phyloP scores from a whole-genome alignment of 2,329 filamentous ascomycete genomes.

The Neophaeococcomyces aloes region DNA sequence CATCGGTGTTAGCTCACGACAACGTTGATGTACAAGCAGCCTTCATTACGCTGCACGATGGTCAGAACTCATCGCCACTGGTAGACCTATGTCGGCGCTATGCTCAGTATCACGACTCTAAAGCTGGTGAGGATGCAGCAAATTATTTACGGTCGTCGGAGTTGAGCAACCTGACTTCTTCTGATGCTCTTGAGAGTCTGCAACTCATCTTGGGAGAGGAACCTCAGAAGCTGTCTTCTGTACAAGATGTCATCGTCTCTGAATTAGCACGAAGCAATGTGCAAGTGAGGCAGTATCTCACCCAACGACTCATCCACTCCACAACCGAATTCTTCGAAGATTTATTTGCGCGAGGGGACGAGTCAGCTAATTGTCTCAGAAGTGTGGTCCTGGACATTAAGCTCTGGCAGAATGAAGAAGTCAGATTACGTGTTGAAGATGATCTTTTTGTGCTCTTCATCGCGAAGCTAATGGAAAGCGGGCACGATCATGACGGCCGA shows the following conservation, averaged over 20 bases:
- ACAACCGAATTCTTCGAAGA: slow-evolving; percentile 40
- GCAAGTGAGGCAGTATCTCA: slow-evolving; percentile 35
- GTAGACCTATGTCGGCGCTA: slow-evolving; percentile 36
- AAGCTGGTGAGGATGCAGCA: slow-evolving; percentile 35
- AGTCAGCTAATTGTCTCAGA: slow-evolving; percentile 37
- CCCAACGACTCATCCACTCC: slow-evolving; percentile 32
- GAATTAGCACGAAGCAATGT: slow-evolving; percentile 35
- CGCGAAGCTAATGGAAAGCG: slow-evolving; percentile 81
- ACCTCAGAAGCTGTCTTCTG: slow-evolving; percentile 27
- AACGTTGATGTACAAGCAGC: slow-evolving; percentile 36
- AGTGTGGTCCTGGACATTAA: slow-evolving; percentile 36
- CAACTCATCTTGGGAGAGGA: slow-evolving; percentile 33
- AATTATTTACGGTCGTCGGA: slow-evolving; percentile 34
- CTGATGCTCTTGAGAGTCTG: slow-evolving; percentile 33
- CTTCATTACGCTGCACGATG: slow-evolving; percentile 35
- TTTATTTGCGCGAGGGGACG: slow-evolving; percentile 39
- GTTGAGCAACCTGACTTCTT: slow-evolving; percentile 31
- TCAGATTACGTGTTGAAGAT: slow-evolving; percentile 35
- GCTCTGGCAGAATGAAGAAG: slow-evolving; percentile 34
- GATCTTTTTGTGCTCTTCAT: slow-evolving; percentile 56
- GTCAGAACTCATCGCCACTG: slow-evolving; percentile 25
- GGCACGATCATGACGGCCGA: slow-evolving; percentile 58
- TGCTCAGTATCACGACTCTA: slow-evolving; percentile 31
- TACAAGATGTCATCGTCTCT: slow-evolving; percentile 38
- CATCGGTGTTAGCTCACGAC: slow-evolving; percentile 37